These are phyloP conservation scores for Clonostachys chloroleuca DNA, from an alignment of 2,329 filamentous ascomycete genomes.

Conservation along the genomic window DNA sequence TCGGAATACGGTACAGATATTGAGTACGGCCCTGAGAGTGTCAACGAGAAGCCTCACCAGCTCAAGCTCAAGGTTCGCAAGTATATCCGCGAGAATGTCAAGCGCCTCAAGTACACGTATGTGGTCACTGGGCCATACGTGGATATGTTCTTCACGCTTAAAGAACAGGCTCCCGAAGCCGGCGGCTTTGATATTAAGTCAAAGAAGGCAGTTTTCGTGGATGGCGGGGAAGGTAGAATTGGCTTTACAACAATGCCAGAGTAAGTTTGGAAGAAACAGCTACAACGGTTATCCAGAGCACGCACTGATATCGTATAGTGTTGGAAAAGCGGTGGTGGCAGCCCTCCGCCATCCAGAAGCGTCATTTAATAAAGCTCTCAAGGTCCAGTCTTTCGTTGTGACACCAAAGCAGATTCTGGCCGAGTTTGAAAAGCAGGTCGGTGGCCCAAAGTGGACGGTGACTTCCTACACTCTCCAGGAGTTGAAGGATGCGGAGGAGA, in stretches of 20 bases:
- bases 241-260: not conserved
- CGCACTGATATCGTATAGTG: too few relatives aligned
- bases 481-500: not conserved
- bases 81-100: not conserved
- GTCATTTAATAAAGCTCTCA: not conserved
- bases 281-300: too few relatives aligned
- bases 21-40: slow-evolving; percentile 54
- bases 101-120: not conserved
- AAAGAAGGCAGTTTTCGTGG: not conserved
- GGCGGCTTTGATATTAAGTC: not conserved
- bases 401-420: not conserved
- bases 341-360: not conserved
- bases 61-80: slow-evolving; percentile 62
- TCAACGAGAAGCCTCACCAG: slow-evolving; percentile 63
- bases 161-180: not conserved
- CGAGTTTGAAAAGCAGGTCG: not conserved
- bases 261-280: too few relatives aligned
- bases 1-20: slow-evolving; percentile 66
- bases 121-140: not conserved
- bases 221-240: not conserved
- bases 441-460: slow-evolving; percentile 1
- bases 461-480: not conserved
- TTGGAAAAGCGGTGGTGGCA: not conserved
- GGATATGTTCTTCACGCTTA: not conserved
- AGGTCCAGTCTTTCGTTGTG: not conserved